Evolutionary conservation across 176 grass and related monocot genomes (phyloP).

Genomic region (Paspalum vaginatum): DNA sequence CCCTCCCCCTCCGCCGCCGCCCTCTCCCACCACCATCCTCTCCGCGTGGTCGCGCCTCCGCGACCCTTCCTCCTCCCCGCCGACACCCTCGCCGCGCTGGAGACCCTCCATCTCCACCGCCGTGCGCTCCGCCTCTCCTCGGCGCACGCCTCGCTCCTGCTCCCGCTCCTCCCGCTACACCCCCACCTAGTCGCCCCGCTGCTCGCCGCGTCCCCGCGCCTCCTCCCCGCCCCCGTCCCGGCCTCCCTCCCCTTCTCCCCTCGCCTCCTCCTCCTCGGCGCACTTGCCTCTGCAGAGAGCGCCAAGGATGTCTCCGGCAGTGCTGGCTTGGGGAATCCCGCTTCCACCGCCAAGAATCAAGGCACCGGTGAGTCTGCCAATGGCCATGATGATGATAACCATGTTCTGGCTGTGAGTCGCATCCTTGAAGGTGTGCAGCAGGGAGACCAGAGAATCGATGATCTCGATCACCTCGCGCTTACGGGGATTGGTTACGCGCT

Average conservation of each 20-base stretch:
- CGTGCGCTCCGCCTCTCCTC: conserved; percentile 50
- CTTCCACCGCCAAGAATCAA: conserved; percentile 6
- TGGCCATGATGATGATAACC: conserved; percentile 8
- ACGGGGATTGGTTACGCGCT: conserved; percentile 68
- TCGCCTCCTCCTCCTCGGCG: conserved; percentile 51
- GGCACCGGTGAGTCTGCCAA: background rate
- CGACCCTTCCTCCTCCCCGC: conserved; percentile 30
- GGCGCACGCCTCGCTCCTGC: conserved; percentile 52
- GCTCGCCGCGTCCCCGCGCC: conserved; percentile 48
- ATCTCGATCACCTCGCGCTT: conserved; percentile 48
- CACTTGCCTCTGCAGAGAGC: conserved; percentile 38
- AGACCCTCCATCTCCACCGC: conserved; percentile 55
- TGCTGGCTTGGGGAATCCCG: background rate
- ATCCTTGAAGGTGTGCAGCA: conserved; percentile 38
- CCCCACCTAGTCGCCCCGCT: conserved; percentile 55
- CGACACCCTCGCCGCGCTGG: conserved; percentile 53
- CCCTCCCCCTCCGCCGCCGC: background rate
- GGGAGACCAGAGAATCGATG: background rate
- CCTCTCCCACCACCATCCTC: conserved; percentile 53
- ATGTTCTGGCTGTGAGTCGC: background rate
- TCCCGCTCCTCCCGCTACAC: conserved; percentile 50
- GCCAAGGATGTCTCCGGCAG: background rate
- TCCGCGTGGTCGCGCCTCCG: conserved; percentile 49
- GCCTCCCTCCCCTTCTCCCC: conserved; percentile 30
- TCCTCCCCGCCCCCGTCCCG: conserved; percentile 30